Percentiles rank a stretch among this genome's conserved stretches.
phyloP scores from a whole-genome alignment of 1,284 basidiomycete species.

The Trichosporon faecale region DNA sequence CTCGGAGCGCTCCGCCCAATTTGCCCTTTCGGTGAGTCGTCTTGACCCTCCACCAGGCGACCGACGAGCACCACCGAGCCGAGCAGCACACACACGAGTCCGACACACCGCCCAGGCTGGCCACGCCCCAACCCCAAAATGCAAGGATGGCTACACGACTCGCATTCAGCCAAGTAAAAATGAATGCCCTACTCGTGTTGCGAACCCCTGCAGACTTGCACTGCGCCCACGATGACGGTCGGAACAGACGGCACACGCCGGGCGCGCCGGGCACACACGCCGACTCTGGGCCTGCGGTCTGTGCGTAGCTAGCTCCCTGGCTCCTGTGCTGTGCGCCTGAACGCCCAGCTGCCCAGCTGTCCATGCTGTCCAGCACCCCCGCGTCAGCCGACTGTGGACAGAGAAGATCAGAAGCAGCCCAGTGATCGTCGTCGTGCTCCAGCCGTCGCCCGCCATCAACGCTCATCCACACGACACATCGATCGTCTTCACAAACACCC shows the following conservation, averaged over 20 bases:
- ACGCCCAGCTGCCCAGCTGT: not conserved
- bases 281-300: not conserved
- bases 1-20: conserved; percentile 43
- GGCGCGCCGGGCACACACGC: not conserved
- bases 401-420: not conserved
- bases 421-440: not conserved
- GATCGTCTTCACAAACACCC: not conserved
- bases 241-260: not conserved
- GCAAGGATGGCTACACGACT: not conserved
- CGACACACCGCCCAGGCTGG: not conserved
- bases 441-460: not conserved
- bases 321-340: not conserved
- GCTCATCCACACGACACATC: not conserved
- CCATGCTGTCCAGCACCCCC: not conserved
- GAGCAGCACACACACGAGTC: not conserved
- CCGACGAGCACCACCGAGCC: not conserved
- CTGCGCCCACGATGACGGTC: not conserved
- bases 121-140: not conserved
- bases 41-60: not conserved
- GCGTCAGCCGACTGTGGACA: not conserved
- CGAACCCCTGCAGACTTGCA: not conserved
- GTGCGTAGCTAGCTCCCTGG: not conserved
- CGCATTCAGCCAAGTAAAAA: not conserved
- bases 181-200: not conserved
- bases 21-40: conserved; percentile 41